phyloP scores from a whole-genome alignment of 352 stramenopile species.

The Pythium utonaiense region DNA sequence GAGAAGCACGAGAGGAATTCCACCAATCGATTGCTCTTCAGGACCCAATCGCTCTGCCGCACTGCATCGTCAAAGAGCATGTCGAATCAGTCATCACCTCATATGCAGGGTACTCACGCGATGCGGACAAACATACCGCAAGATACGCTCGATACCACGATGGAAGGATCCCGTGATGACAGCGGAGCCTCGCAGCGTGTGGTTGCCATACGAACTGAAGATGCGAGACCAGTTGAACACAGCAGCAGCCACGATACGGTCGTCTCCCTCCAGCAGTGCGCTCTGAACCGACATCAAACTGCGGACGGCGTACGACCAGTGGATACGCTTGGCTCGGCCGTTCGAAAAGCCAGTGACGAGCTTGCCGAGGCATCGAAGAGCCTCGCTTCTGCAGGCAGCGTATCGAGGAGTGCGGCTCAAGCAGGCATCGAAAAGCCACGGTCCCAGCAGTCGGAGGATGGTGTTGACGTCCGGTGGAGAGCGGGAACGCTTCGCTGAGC shows the following conservation, averaged over 20 bases:
- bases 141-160: constrained; percentile 71
- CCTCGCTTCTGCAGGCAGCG: constrained; percentile 66
- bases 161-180: constrained; percentile 79
- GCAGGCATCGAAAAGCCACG: constrained; percentile 84
- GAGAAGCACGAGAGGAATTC: constrained; percentile 70
- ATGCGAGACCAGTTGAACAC: constrained; percentile 85
- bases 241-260: constrained; percentile 71
- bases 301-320: constrained; percentile 81
- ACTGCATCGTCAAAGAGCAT: not conserved
- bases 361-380: constrained; percentile 71
- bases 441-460: constrained; percentile 69
- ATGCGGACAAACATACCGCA: constrained; percentile 43
- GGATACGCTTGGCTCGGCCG: constrained; percentile 73
- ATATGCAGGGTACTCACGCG: constrained; percentile 29
- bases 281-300: constrained; percentile 80
- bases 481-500: constrained; percentile 31
- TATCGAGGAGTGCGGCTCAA: constrained; percentile 71
- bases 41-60: constrained; percentile 15
- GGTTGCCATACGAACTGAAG: constrained; percentile 77
- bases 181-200: constrained; percentile 74
- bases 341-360: constrained; percentile 65
- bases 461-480: constrained; percentile 84
- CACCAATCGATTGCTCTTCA: constrained; percentile 67
- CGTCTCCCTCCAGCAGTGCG: constrained; percentile 75
- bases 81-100: constrained; percentile 24